Evolutionary conservation across 108 stramenopile genomes (phyloP).

Genomic region (Skeletonema grethae): DNA sequence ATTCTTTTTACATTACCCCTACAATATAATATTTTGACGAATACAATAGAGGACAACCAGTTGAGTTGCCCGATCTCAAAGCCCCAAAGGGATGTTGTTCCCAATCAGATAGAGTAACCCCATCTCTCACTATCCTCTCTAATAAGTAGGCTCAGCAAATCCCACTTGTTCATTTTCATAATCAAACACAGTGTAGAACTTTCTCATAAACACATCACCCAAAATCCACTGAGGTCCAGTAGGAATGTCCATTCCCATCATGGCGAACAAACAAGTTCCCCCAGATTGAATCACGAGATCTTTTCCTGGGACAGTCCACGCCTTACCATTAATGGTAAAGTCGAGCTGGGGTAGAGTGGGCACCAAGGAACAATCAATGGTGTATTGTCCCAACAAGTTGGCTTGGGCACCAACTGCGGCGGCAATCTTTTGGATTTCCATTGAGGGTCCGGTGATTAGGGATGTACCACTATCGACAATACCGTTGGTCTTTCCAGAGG

Average conservation of each 20-base stretch:
- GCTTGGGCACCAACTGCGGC: constrained; percentile 81
- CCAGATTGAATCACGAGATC: constrained; percentile 87
- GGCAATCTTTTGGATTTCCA: constrained; percentile 71
- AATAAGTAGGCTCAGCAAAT: constrained; percentile 70
- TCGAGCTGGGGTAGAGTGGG: constrained; percentile 70
- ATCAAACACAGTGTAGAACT: constrained; percentile 97
- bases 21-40: constrained; percentile 3
- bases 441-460: constrained; percentile 85
- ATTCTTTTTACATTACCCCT: background rate
- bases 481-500: constrained; percentile 56
- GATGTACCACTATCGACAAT: constrained; percentile 94
- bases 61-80: background rate
- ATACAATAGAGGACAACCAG: background rate
- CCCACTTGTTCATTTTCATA: constrained; percentile 82
- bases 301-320: constrained; percentile 80
- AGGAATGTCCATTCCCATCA: constrained; percentile 95
- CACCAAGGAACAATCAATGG: constrained; percentile 83
- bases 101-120: too few species aligned
- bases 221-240: constrained; percentile 92
- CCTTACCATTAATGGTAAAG: constrained; percentile 81
- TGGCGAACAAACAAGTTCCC: constrained; percentile 90
- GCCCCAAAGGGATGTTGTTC: background rate
- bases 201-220: constrained; percentile 95
- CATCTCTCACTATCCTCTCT: too few species aligned
- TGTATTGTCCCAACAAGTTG: constrained; percentile 91